Conservation (phyloP, 2,329 filamentous ascomycete genomes). For the Penicillium sp. region DNA sequence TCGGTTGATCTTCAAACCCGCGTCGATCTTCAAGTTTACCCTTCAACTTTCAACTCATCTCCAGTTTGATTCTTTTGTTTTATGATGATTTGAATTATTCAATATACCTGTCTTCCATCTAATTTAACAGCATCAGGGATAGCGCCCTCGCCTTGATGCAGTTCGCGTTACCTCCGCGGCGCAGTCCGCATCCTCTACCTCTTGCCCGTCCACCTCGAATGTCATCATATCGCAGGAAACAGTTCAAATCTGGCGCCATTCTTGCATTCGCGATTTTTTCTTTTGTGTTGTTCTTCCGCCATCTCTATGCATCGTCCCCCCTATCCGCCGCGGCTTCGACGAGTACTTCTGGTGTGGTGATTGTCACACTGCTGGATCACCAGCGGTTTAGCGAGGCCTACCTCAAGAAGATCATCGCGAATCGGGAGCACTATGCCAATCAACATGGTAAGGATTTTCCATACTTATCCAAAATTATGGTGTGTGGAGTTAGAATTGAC, state of each 20-base stretch:
- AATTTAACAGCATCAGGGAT: constrained; percentile 23
- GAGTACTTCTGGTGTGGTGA: constrained; percentile 56
- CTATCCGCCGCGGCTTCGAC: constrained; percentile 26
- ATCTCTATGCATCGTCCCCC: constrained; percentile 33
- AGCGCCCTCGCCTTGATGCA: constrained; percentile 59
- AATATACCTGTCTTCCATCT: constrained; percentile 5
- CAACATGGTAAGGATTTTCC: constrained; percentile 65
- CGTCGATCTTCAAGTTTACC: constrained; percentile 6
- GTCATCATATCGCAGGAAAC: constrained; percentile 54
- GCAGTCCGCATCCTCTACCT: constrained; percentile 70
- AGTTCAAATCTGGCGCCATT: constrained; percentile 58
- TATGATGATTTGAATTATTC: constrained; percentile 11
- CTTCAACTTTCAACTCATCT: not conserved
- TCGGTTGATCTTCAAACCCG: constrained; percentile 8
- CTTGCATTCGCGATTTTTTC: constrained; percentile 54
- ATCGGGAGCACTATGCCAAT: constrained; percentile 77
- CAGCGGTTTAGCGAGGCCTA: constrained; percentile 62
- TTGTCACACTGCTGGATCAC: constrained; percentile 81
- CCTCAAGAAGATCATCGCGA: constrained; percentile 70
- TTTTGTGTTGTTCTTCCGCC: constrained; percentile 59
- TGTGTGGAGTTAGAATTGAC: not conserved
- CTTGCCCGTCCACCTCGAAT: constrained; percentile 54
- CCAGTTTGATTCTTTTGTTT: not conserved
- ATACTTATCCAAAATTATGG: not conserved
- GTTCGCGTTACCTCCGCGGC: constrained; percentile 83